These are phyloP conservation scores for Trametes gibbosa DNA, from an alignment of 768 basidiomycete species.

Conservation along the genomic window DNA sequence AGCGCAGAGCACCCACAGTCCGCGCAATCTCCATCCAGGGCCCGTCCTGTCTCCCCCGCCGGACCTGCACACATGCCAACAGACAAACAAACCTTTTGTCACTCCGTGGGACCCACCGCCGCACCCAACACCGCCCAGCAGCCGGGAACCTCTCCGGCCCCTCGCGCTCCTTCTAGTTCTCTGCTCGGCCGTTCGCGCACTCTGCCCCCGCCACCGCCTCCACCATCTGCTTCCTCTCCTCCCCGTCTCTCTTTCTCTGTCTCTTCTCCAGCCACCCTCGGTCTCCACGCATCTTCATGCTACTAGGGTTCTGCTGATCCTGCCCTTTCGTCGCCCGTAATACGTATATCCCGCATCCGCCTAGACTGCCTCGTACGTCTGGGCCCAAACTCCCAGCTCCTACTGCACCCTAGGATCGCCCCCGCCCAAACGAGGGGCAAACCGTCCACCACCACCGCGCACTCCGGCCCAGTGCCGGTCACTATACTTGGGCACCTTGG, in stretches of 20 bases:
- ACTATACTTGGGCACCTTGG: neutral
- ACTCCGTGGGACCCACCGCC: slow-evolving; percentile 6
- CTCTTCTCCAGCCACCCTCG: neutral
- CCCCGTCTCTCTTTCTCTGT: neutral
- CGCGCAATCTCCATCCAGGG: neutral
- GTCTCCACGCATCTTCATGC: no score
- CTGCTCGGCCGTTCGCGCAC: neutral
- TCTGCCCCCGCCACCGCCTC: slow-evolving; percentile 13
- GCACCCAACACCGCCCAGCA: neutral
- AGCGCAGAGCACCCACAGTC: neutral
- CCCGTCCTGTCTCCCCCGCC: neutral
- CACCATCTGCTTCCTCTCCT: slow-evolving; percentile 4
- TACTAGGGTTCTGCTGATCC: no score
- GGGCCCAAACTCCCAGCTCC: neutral
- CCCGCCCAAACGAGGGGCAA: neutral
- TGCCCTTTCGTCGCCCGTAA: no score
- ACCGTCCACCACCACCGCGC: neutral
- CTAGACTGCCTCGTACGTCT: slow-evolving; percentile 9
- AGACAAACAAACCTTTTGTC: slow-evolving; percentile 11
- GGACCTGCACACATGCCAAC: neutral
- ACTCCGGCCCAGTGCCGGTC: neutral
- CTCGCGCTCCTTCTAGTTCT: neutral
- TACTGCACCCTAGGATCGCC: neutral
- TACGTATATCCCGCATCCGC: slow-evolving; percentile 11
- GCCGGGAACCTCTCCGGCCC: neutral